Evolutionary conservation across 768 basidiomycete genomes (phyloP).

Genomic region (Phlegmacium glaucopus): DNA sequence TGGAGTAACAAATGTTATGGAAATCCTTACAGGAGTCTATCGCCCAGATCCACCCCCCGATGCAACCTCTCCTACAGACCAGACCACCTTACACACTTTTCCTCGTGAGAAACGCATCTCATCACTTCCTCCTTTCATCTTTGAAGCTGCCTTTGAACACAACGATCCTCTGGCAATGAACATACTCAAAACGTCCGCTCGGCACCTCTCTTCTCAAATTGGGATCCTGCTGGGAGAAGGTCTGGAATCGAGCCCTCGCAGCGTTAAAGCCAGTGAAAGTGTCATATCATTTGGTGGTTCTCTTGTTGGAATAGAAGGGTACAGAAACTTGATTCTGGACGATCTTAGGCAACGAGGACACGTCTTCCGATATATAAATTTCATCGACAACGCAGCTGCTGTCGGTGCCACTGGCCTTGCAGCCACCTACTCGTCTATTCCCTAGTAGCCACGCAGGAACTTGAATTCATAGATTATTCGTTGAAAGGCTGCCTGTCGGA

Average conservation of each 20-base stretch:
- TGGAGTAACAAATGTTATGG: constrained; percentile 52
- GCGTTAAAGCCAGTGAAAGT: constrained; percentile 50
- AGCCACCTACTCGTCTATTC: constrained; percentile 11
- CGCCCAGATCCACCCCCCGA: constrained; percentile 47
- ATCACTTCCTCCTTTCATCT: constrained; percentile 72
- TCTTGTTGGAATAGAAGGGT: constrained; percentile 58
- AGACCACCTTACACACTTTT: constrained; percentile 25
- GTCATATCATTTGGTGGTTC: constrained; percentile 82
- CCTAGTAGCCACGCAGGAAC: not conserved
- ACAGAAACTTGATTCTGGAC: constrained; percentile 54
- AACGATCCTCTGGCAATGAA: constrained; percentile 61
- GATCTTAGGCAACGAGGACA: constrained; percentile 56
- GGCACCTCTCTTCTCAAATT: constrained; percentile 57
- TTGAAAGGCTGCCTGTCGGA: no score
- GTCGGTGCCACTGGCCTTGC: constrained; percentile 62
- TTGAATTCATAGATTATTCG: no score
- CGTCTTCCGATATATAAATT: constrained; percentile 61
- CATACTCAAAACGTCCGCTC: constrained; percentile 51
- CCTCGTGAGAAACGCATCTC: constrained; percentile 74
- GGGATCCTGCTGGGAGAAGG: constrained; percentile 47
- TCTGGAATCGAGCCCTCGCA: constrained; percentile 22
- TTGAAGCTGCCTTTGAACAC: constrained; percentile 69
- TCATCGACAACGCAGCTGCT: constrained; percentile 66
- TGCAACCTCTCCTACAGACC: constrained; percentile 2
- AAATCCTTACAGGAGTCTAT: constrained; percentile 65